A percentile compares a stretch with the other conserved stretches of the same genome.
phyloP scores from a whole-genome alignment of 2,329 filamentous ascomycete species.

The Ascochyta koolunga region DNA sequence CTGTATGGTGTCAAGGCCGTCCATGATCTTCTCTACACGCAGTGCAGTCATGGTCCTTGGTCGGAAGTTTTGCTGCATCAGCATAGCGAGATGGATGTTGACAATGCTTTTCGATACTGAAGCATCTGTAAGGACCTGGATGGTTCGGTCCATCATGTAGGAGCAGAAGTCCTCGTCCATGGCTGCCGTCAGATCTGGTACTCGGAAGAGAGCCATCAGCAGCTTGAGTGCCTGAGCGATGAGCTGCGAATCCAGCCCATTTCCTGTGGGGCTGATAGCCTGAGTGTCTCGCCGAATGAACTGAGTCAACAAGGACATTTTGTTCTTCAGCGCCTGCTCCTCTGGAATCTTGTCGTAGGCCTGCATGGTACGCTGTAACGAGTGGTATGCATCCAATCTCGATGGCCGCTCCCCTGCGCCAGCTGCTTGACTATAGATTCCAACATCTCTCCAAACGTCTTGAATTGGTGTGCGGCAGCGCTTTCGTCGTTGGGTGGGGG shows the following conservation, averaged over 20 bases:
- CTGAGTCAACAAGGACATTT: conserved; percentile 77
- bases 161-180: conserved; percentile 79
- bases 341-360: conserved; percentile 79
- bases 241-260: conserved; percentile 69
- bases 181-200: conserved; percentile 70
- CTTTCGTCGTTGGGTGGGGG: conserved; percentile 46
- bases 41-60: conserved; percentile 74
- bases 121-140: conserved; percentile 72
- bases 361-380: conserved; percentile 76
- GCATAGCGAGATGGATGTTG: conserved; percentile 78
- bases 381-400: conserved; percentile 84
- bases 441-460: conserved; percentile 77
- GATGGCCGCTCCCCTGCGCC: conserved; percentile 73
- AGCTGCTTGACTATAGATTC: conserved; percentile 85
- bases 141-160: conserved; percentile 81
- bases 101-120: conserved; percentile 76
- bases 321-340: conserved; percentile 59
- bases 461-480: conserved; percentile 55
- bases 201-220: conserved; percentile 76
- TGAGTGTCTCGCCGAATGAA: conserved; percentile 85
- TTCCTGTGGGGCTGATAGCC: conserved; percentile 62
- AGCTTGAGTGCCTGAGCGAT: conserved; percentile 79
- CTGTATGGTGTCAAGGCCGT: conserved; percentile 73
- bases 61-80: conserved; percentile 80
- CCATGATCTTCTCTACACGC: conserved; percentile 73